These are phyloP conservation scores for Limnanthes douglasii DNA, from an alignment of 345 rosid genomes.

Conservation along the genomic window DNA sequence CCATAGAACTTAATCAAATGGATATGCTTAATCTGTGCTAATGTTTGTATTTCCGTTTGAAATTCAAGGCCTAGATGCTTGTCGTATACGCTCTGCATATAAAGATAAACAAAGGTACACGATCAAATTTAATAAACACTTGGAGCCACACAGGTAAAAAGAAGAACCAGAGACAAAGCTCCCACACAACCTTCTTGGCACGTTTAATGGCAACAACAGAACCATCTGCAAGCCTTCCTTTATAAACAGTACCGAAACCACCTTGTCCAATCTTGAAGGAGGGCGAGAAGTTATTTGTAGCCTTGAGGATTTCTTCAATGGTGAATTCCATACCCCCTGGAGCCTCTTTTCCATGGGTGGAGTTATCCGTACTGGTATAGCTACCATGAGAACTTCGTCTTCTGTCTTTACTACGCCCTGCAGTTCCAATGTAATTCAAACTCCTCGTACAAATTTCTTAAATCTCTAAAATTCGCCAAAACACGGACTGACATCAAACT, in stretches of 20 bases:
- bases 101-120: background rate
- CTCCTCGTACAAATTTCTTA: too few species aligned
- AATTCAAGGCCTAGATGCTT: constrained; percentile 71
- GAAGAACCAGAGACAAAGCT: constrained; percentile 1
- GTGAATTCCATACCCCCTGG: constrained; percentile 37
- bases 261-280: constrained; percentile 84
- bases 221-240: constrained; percentile 72
- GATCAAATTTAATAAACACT: background rate
- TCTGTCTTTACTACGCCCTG: constrained; percentile 24
- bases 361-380: constrained; percentile 14
- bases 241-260: constrained; percentile 80
- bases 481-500: too few species aligned
- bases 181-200: constrained; percentile 56
- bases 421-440: too few species aligned
- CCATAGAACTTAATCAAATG: constrained; percentile 73
- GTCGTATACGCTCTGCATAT: constrained; percentile 51
- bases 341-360: constrained; percentile 17
- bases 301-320: constrained; percentile 43
- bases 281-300: constrained; percentile 71
- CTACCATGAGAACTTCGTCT: constrained; percentile 22
- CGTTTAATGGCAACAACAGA: constrained; percentile 67
- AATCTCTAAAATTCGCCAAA: too few species aligned
- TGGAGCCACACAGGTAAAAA: constrained; percentile 3
- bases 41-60: constrained; percentile 56
- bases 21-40: constrained; percentile 73